Percentiles rank a stretch among this genome's conserved stretches.
Evolutionary conservation across 73 alveolate species (phyloP).

Genomic region (Durusdinium trenchii): DNA sequence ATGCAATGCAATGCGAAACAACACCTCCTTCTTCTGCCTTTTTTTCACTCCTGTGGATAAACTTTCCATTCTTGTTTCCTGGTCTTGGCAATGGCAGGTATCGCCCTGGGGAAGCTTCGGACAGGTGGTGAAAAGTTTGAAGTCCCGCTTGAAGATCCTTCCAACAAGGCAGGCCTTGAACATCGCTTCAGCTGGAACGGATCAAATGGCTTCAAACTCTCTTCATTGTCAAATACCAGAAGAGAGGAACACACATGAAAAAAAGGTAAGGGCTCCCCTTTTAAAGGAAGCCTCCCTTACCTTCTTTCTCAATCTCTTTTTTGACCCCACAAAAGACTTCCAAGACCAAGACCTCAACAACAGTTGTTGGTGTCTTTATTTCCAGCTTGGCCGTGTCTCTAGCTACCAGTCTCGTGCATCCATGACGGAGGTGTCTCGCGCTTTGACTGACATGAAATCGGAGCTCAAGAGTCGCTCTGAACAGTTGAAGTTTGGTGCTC

Average conservation of each 20-base stretch:
- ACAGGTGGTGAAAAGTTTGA: slow-evolving; percentile 87
- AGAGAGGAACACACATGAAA: too few species aligned
- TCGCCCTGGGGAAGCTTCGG: slow-evolving; percentile 85
- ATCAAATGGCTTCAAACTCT: too few species aligned
- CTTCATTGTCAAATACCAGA: too few species aligned
- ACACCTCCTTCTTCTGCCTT: too few species aligned
- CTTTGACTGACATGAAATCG: slow-evolving; percentile 25
- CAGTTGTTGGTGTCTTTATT: too few species aligned
- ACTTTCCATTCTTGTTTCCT: neutral
- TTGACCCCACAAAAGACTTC: neutral
- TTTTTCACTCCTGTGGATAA: neutral
- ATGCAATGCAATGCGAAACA: too few species aligned
- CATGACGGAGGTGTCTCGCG: slow-evolving; percentile 45
- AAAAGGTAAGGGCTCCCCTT: too few species aligned
- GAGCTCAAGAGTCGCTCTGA: slow-evolving; percentile 73
- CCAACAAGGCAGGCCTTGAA: neutral
- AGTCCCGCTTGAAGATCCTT: slow-evolving; percentile 29
- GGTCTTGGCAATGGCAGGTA: slow-evolving; percentile 24
- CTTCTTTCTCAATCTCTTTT: neutral
- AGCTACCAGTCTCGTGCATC: too few species aligned
- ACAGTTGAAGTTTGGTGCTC: slow-evolving; percentile 32
- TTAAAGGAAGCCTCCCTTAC: too few species aligned
- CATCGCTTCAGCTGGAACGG: too few species aligned
- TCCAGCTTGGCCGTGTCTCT: too few species aligned
- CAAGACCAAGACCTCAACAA: too few species aligned